phyloP scores from a whole-genome alignment of 805 yeast genomes.

The Kregervanrija pseudodelftensis region DNA sequence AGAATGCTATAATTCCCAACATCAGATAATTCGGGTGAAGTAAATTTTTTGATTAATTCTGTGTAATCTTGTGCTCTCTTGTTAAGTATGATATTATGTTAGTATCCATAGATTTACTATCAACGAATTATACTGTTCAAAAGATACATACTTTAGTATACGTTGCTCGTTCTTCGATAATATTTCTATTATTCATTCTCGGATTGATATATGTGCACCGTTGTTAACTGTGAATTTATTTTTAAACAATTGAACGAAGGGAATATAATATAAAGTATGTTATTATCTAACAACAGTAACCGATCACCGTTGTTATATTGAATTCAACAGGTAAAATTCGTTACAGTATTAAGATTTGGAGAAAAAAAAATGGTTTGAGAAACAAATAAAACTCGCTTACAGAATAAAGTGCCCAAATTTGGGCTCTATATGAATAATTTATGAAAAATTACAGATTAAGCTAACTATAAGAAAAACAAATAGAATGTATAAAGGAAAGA shows the following conservation, averaged over 20 bases:
- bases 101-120: neutral
- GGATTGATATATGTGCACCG: neutral
- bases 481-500: neutral
- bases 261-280: too few relatives aligned
- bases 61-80: slow-evolving; percentile 30
- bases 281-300: too few relatives aligned
- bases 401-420: too few relatives aligned
- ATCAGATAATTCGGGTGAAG: slow-evolving; percentile 41
- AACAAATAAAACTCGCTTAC: too few relatives aligned
- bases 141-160: slow-evolving; percentile 20
- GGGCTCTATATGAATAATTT: too few relatives aligned
- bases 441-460: too few relatives aligned
- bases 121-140: neutral
- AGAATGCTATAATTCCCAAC: slow-evolving; percentile 77
- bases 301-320: too few relatives aligned
- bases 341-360: too few relatives aligned
- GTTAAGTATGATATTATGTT: neutral
- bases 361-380: too few relatives aligned
- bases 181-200: slow-evolving; percentile 18
- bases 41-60: slow-evolving; percentile 29
- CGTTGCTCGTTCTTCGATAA: slow-evolving; percentile 25
- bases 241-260: neutral
- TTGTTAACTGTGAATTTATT: neutral
- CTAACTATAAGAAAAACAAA: too few relatives aligned
- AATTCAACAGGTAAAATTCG: too few relatives aligned